Base-by-base conservation (phyloP, 2,329 filamentous ascomycete species). In the Neurospora crassa region DNA sequence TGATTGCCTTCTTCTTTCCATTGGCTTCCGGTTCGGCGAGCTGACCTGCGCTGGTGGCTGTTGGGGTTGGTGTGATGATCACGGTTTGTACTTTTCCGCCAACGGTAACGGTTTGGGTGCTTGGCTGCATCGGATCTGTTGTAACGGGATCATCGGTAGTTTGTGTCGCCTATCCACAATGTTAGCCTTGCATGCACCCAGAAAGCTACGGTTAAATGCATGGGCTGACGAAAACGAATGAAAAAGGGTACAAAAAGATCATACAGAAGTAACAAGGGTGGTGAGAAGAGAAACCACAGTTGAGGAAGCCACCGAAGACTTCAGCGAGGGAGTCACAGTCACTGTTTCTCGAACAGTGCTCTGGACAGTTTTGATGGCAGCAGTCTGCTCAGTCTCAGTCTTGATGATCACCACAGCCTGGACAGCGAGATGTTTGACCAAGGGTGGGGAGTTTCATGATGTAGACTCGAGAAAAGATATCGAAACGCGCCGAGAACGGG, bases 11-110 rank as follows among this genome's bases (percentile, higher is more conserved):
- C 45, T 24, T 24, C 53, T 63, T 63, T 37, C 41, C 79, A 79
- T 0, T 87, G 79, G 4, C 80, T 78, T 68, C 72, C 75, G 40
- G 76, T 76, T 70, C 12, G 68, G 70, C 16, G 0, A 72, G 20
- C 3, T 68, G 68, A 0, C 71, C 29, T 29, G 67, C 43, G n/a
- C 73, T 70, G 40, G 72, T 29, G 24, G 77, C 71, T 67, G 74
- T 77, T 2, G 78, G 75, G 42, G 77, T 77, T 40, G 87, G 86
- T 7, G 81, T 81, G 18, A 87, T 82, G 1, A 86, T 88, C 3
- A 90, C 83, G 1, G 87, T 90, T 71, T 82, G 83, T 29, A 88
- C 80, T 5, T 80, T 83, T 20, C 87, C 87, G 11, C 82, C 84
- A 7, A 83, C 81, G 0, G 87, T 90, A 11, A 90, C 83, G 0